phyloP scores from a whole-genome alignment of 139 green algal species.

The Ulvella scutata region DNA sequence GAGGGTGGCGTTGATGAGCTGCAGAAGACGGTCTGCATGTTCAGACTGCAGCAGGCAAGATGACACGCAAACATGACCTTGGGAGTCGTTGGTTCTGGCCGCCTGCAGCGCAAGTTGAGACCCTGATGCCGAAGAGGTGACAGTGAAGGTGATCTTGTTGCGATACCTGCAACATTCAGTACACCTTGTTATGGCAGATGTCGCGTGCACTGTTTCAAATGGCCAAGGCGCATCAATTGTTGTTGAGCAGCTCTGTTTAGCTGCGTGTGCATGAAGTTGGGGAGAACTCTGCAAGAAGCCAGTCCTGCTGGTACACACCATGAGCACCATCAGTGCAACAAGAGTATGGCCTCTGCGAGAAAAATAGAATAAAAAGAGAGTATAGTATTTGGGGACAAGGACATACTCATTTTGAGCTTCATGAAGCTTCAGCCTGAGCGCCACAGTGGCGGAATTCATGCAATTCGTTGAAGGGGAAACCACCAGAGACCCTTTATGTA shows the following conservation, averaged over 20 bases:
- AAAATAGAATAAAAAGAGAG: not conserved
- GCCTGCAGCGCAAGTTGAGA: not conserved
- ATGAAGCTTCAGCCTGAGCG: too few species aligned
- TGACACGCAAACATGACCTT: not conserved
- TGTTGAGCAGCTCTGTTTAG: too few species aligned
- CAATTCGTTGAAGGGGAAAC: too few species aligned
- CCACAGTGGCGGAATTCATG: too few species aligned
- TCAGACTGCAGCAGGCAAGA: not conserved
- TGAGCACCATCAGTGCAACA: not conserved
- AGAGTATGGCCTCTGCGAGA: not conserved
- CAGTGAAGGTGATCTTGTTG: not conserved
- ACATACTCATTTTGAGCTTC: too few species aligned
- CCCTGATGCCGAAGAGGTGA: not conserved
- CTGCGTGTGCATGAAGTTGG: too few species aligned
- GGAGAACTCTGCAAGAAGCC: too few species aligned
- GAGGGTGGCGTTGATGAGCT: not conserved
- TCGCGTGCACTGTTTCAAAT: too few species aligned
- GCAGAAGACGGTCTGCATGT: not conserved
- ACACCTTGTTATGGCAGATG: not conserved
- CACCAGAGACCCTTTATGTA: too few species aligned
- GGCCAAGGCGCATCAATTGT: too few species aligned
- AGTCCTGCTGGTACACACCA: too few species aligned
- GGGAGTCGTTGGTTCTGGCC: not conserved
- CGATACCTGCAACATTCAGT: conserved; percentile 3
- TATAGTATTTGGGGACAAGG: not conserved